phyloP scores from a whole-genome alignment of 2,329 filamentous ascomycete species.

The Fusarium abutilonis region DNA sequence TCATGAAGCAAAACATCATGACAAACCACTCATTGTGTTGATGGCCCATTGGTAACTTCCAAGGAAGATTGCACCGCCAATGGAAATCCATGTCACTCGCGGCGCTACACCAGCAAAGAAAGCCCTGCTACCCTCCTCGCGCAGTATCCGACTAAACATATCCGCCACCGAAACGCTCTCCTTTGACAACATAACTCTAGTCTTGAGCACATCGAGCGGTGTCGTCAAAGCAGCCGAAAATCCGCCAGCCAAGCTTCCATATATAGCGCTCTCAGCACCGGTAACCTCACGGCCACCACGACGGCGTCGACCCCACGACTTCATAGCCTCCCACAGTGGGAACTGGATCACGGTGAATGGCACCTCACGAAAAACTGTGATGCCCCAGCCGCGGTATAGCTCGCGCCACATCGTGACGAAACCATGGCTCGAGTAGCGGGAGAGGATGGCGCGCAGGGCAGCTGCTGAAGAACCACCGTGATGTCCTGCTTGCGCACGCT shows the following conservation, averaged over 20 bases:
- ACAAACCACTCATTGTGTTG: constrained; percentile 67
- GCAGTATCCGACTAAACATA: constrained; percentile 72
- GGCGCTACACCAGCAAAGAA: constrained; percentile 84
- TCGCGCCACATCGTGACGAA: constrained; percentile 76
- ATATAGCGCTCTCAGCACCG: constrained; percentile 82
- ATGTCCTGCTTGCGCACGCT: constrained; percentile 89
- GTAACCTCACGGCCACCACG: constrained; percentile 61
- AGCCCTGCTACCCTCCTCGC: constrained; percentile 69
- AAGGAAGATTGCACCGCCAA: constrained; percentile 92
- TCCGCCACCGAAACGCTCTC: constrained; percentile 67
- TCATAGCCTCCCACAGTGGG: constrained; percentile 94
- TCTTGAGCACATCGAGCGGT: constrained; percentile 96
- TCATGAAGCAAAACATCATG: constrained; percentile 10
- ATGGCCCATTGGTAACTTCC: constrained; percentile 91
- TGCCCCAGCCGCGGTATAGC: constrained; percentile 89
- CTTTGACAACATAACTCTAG: constrained; percentile 88
- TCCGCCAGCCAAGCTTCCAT: constrained; percentile 84
- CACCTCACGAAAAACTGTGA: constrained; percentile 94
- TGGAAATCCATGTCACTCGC: constrained; percentile 92
- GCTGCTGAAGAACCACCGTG: constrained; percentile 75
- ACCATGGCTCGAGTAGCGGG: constrained; percentile 55
- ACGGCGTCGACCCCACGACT: constrained; percentile 69
- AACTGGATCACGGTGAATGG: constrained; percentile 98
- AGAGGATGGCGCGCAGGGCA: constrained; percentile 76
- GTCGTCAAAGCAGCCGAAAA: constrained; percentile 90